Conservation (phyloP, 2,329 filamentous ascomycete species). For the Colletotrichum echinochloae region DNA sequence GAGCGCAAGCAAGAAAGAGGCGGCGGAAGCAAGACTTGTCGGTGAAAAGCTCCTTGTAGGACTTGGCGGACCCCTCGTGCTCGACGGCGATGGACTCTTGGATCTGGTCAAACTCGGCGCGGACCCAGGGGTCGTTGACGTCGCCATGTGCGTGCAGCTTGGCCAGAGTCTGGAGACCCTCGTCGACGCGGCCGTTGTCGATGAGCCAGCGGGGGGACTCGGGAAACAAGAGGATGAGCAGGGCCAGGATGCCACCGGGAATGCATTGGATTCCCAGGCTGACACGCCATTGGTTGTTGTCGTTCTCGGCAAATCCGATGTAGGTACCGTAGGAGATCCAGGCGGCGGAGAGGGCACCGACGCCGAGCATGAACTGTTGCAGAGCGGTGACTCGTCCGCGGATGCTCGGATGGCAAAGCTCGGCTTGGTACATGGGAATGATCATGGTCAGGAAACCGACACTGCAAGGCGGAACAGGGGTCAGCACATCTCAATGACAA, state of each 20-base stretch:
- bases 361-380: constrained; percentile 86
- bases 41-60: constrained; percentile 76
- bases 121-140: constrained; percentile 74
- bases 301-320: constrained; percentile 45
- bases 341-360: constrained; percentile 77
- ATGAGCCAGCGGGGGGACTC: constrained; percentile 82
- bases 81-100: constrained; percentile 73
- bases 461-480: constrained; percentile 48
- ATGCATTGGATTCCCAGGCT: constrained; percentile 76
- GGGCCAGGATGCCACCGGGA: constrained; percentile 72
- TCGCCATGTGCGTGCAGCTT: constrained; percentile 78
- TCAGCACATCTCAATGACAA: not conserved
- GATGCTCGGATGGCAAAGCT: constrained; percentile 82
- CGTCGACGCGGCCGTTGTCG: constrained; percentile 73
- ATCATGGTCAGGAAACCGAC: constrained; percentile 58
- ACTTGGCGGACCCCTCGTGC: constrained; percentile 76
- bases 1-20: constrained; percentile 74
- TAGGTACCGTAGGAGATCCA: constrained; percentile 76
- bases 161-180: constrained; percentile 75
- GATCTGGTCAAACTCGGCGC: constrained; percentile 79
- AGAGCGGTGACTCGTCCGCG: constrained; percentile 80
- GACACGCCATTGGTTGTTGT: constrained; percentile 52
- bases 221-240: constrained; percentile 77
- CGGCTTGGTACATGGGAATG: constrained; percentile 78
- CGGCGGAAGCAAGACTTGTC: constrained; percentile 74